These are phyloP conservation scores for Kitagawia praeruptora DNA, from an alignment of 129 eudicot genomes.

Conservation along the genomic window DNA sequence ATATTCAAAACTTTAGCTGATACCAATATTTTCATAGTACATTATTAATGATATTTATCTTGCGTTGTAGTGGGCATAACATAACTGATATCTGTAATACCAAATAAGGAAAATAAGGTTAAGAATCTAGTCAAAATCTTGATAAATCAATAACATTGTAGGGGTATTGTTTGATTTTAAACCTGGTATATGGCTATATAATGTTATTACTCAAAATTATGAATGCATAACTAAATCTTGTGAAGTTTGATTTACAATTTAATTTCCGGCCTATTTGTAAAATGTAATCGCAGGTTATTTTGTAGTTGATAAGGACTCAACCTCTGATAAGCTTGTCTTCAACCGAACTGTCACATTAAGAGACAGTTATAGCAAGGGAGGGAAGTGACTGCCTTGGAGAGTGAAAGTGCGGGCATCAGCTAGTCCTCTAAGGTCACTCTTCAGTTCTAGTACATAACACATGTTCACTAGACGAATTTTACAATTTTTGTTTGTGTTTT, in stretches of 20 bases:
- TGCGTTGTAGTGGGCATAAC: background rate
- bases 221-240: background rate
- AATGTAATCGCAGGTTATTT: constrained; percentile 60
- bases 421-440: background rate
- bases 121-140: background rate
- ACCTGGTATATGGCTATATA: background rate
- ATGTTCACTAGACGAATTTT: background rate
- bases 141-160: background rate
- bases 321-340: constrained; percentile 69
- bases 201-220: background rate
- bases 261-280: background rate
- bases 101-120: background rate
- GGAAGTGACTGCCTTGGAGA: constrained; percentile 29
- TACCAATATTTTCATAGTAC: background rate
- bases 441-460: background rate
- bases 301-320: constrained; percentile 74
- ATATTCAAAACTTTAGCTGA: background rate
- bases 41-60: background rate
- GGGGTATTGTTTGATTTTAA: background rate
- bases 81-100: background rate
- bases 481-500: background rate
- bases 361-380: constrained; percentile 66
- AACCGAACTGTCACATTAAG: constrained; percentile 74
- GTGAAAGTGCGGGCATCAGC: background rate
- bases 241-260: background rate